Conservation (phyloP, 129 eudicot genomes). For the Escallonia rubra region DNA sequence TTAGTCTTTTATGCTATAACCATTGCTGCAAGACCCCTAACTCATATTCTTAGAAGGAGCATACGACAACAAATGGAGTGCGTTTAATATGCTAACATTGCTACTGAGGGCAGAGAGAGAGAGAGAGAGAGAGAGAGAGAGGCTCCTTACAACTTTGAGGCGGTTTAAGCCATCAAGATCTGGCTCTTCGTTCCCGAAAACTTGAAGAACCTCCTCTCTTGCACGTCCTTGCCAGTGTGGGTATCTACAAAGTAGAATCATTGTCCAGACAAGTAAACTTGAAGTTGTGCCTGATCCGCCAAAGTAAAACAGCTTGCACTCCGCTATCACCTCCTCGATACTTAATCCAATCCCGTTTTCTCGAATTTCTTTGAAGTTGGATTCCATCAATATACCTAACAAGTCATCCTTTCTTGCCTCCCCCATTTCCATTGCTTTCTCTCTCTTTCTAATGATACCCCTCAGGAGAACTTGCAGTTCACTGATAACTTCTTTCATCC, state of each 20-base stretch:
- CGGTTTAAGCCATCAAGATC: slow-evolving; percentile 45
- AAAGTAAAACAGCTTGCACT: slow-evolving; percentile 66
- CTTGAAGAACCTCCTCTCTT: slow-evolving; percentile 44
- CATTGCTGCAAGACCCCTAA: too few relatives aligned
- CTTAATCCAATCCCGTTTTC: slow-evolving; percentile 35
- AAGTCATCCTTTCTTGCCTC: too few relatives aligned
- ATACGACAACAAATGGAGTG: too few relatives aligned
- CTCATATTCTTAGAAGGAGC: too few relatives aligned
- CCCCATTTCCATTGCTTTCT: too few relatives aligned
- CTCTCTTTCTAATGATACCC: too few relatives aligned
- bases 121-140: too few relatives aligned
- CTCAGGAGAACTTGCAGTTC: slow-evolving; percentile 28
- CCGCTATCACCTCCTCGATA: slow-evolving; percentile 48
- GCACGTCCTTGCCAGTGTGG: slow-evolving; percentile 61
- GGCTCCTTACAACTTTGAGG: slow-evolving; percentile 62
- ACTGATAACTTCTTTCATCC: slow-evolving; percentile 45
- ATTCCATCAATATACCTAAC: slow-evolving; percentile 35
- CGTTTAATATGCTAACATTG: too few relatives aligned
- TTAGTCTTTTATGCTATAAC: too few relatives aligned
- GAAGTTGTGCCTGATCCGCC: slow-evolving; percentile 72
- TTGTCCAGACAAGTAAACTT: slow-evolving; percentile 57
- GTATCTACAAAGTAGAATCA: slow-evolving; percentile 55
- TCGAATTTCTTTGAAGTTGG: slow-evolving; percentile 29
- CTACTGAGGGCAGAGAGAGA: too few relatives aligned
- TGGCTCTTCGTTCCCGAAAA: slow-evolving; percentile 43